Conservation (phyloP, 176 grass and related monocot species). For the Hsuehochloa calcarea region DNA sequence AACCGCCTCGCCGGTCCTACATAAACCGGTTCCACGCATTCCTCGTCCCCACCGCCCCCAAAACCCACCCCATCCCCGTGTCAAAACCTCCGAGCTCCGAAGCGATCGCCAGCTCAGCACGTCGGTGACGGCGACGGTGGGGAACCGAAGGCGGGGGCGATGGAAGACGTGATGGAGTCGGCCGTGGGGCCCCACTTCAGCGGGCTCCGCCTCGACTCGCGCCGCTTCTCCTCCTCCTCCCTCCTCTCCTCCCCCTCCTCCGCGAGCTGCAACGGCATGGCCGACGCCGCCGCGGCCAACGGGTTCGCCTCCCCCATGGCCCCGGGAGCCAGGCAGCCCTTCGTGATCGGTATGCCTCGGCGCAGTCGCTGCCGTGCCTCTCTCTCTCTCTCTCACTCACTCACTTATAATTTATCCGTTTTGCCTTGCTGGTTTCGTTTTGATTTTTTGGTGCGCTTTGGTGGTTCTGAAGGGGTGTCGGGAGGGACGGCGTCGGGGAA, state of each 20-base stretch:
- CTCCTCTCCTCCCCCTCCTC: conserved; percentile 53
- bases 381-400: neutral
- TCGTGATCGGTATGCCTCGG: conserved; percentile 71
- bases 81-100: conserved; percentile 53
- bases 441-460: neutral
- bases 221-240: conserved; percentile 42
- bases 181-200: conserved; percentile 90
- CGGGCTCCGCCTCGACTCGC: conserved; percentile 71
- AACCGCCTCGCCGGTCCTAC: neutral
- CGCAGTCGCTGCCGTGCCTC: neutral
- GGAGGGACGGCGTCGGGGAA: conserved; percentile 94
- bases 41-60: neutral
- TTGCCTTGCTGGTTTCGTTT: neutral
- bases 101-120: conserved; percentile 44
- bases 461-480: conserved; percentile 58
- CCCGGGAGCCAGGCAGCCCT: conserved; percentile 44
- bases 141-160: neutral
- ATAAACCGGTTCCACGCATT: conserved; percentile 12
- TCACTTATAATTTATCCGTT: neutral
- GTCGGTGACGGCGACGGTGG: neutral
- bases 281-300: neutral
- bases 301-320: conserved; percentile 7
- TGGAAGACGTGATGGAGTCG: conserved; percentile 79
- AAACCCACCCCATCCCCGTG: conserved; percentile 44
- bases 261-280: conserved; percentile 17